Percentiles rank a stretch among this genome's conserved stretches.
Evolutionary conservation across 2,329 filamentous ascomycete species (phyloP).

Genomic region (Trichoderma atroviride): DNA sequence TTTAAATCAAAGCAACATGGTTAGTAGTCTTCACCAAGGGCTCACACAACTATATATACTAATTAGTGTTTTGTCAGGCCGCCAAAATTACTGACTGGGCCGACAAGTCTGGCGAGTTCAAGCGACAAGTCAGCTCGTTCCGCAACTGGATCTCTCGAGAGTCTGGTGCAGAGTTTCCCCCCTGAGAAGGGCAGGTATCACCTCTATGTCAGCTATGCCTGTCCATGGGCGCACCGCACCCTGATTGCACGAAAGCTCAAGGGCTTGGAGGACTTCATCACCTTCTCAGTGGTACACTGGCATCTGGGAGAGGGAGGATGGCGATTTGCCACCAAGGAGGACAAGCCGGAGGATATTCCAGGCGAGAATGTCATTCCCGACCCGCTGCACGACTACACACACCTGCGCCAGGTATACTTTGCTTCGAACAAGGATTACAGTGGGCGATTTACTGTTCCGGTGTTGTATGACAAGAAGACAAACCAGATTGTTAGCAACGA

Average conservation of each 20-base stretch:
- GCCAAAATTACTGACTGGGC: constrained; percentile 79
- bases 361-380: constrained; percentile 67
- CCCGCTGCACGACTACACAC: constrained; percentile 70
- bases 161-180: constrained; percentile 73
- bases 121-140: constrained; percentile 82
- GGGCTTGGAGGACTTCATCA: constrained; percentile 83
- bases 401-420: constrained; percentile 82
- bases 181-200: constrained; percentile 91
- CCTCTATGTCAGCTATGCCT: constrained; percentile 91
- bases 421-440: constrained; percentile 69
- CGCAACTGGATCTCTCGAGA: constrained; percentile 77
- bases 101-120: constrained; percentile 88
- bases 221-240: constrained; percentile 87
- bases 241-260: constrained; percentile 89
- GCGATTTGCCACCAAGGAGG: constrained; percentile 73
- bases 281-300: constrained; percentile 87
- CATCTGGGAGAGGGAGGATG: constrained; percentile 75
- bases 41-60: constrained; percentile 22
- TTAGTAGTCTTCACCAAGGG: background rate
- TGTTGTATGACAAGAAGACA: constrained; percentile 77
- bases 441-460: constrained; percentile 85
- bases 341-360: constrained; percentile 47
- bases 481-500: constrained; percentile 87
- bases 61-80: constrained; percentile 33
- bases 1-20: constrained; percentile 14